Conservation (phyloP, 345 rosid species). For the Acer campestre region DNA sequence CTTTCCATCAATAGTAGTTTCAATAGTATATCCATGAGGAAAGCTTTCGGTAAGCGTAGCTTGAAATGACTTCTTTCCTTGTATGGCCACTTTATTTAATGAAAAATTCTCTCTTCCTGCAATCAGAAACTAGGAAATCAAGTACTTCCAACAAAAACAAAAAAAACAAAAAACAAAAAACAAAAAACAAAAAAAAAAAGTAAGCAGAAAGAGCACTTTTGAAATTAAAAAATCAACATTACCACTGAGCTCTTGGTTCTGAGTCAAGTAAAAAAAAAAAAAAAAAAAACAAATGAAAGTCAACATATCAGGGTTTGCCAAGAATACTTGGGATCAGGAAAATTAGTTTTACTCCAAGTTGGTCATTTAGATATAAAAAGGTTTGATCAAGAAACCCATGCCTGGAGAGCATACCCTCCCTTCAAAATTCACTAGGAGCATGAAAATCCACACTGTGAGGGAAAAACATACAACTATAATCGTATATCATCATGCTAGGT, state of each 20-base stretch:
- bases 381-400: background rate
- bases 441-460: background rate
- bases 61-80: conserved; percentile 80
- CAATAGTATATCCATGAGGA: conserved; percentile 75
- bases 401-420: background rate
- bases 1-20: conserved; percentile 87
- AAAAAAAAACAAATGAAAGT: no score
- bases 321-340: background rate
- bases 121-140: conserved; percentile 15
- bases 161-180: background rate
- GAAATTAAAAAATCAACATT: conserved; percentile 1
- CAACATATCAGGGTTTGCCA: background rate
- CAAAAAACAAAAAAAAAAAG: background rate
- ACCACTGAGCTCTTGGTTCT: background rate
- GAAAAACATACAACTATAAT: background rate
- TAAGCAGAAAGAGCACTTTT: background rate
- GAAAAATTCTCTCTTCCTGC: conserved; percentile 58
- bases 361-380: background rate
- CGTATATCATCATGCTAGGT: background rate
- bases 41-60: conserved; percentile 78
- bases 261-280: background rate
- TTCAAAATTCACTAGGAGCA: background rate
- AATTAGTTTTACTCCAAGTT: background rate
- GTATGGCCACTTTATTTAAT: conserved; percentile 38
- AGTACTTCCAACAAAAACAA: background rate